Evolutionary conservation across 163 green algal genomes (phyloP).

Genomic region (Volvox carteri): DNA sequence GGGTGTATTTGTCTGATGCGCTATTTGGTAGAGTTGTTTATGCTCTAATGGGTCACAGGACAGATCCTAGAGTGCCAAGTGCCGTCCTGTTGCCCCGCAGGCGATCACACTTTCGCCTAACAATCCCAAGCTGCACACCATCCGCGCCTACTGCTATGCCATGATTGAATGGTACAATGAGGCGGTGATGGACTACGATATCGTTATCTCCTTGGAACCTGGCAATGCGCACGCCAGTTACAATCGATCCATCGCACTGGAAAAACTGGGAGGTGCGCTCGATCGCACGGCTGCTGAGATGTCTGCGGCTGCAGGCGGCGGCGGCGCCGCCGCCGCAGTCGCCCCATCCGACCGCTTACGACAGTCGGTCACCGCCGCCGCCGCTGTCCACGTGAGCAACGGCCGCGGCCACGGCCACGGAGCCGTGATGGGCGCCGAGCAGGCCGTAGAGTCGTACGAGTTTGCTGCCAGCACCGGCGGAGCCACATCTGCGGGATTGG

Average conservation of each 20-base stretch:
- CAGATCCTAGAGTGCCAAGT: too few species aligned
- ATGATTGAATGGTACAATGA: constrained; percentile 80
- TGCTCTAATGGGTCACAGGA: too few species aligned
- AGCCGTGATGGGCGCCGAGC: background rate
- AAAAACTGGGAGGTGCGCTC: constrained; percentile 51
- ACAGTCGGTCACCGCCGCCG: background rate
- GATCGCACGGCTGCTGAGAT: constrained; percentile 21
- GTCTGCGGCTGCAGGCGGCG: background rate
- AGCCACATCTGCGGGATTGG: background rate
- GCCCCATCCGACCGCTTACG: background rate
- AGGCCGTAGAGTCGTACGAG: background rate
- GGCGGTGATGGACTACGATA: constrained; percentile 82
- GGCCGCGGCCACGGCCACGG: background rate
- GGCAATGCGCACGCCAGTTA: constrained; percentile 77
- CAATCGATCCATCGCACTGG: constrained; percentile 71
- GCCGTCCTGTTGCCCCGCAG: background rate
- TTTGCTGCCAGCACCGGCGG: background rate
- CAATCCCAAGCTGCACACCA: constrained; percentile 64
- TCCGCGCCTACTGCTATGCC: constrained; percentile 86
- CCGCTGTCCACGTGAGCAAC: background rate
- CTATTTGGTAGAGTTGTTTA: too few species aligned
- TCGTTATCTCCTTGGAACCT: constrained; percentile 73
- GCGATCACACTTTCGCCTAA: constrained; percentile 5
- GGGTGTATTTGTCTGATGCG: too few species aligned
- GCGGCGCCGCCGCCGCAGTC: background rate